Evolutionary conservation across 345 rosid species (phyloP).

Genomic region (Balakata baccata): DNA sequence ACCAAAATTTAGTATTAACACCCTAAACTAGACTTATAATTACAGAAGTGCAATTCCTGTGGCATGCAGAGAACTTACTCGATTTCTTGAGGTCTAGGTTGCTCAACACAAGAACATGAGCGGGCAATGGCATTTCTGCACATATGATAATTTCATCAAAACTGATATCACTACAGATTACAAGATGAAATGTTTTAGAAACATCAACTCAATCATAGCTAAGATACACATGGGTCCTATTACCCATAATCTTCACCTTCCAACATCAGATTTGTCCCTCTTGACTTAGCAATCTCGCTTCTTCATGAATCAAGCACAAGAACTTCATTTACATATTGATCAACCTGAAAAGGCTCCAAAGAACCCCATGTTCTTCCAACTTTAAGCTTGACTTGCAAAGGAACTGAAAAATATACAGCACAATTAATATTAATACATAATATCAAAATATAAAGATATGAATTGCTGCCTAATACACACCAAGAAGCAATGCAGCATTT

Average conservation of each 20-base stretch:
- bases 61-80: conserved; percentile 2
- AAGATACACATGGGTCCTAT: conserved; percentile 9
- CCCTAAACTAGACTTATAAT: neutral
- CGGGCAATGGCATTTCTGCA: conserved; percentile 14
- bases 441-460: conserved; percentile 9
- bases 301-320: conserved; percentile 25
- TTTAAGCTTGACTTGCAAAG: conserved; percentile 75
- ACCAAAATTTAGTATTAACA: neutral
- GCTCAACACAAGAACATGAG: neutral
- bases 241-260: conserved; percentile 12
- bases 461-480: conserved; percentile 29
- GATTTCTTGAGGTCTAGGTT: neutral
- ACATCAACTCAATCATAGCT: neutral
- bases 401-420: conserved; percentile 46
- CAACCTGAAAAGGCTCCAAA: conserved; percentile 55
- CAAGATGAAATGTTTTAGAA: conserved; percentile 1
- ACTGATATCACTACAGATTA: conserved; percentile 1
- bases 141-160: neutral
- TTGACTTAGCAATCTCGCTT: neutral
- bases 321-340: conserved; percentile 29
- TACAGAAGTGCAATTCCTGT: conserved; percentile 1
- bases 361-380: conserved; percentile 97
- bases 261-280: conserved; percentile 7
- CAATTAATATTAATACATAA: conserved; percentile 2
- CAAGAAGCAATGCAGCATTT: conserved; percentile 69